A percentile compares a stretch with the other conserved stretches of the same genome.
These are phyloP conservation scores for Hypoxylon perforatum DNA, from an alignment of 495 filamentous ascomycete genomes.

Conservation along the genomic window DNA sequence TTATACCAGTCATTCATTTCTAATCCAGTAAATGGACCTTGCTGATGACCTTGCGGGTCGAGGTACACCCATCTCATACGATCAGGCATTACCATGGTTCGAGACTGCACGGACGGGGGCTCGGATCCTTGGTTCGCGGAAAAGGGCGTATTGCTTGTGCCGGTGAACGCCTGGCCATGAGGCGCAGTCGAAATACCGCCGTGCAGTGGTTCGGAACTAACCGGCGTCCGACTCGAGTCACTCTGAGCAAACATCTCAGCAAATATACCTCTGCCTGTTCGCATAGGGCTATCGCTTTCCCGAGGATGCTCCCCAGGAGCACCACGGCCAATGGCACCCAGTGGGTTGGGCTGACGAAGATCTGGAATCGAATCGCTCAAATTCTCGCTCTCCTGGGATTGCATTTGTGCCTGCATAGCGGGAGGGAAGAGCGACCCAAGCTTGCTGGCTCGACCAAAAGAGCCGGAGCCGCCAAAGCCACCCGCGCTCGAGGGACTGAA, in stretches of 20 bases:
- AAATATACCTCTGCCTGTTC: constrained; percentile 65
- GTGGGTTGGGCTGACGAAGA: constrained; percentile 59
- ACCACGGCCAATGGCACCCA: constrained; percentile 66
- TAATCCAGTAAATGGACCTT: constrained; percentile 93
- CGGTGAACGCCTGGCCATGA: constrained; percentile 50
- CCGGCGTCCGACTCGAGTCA: constrained; percentile 51
- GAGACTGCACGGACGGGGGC: constrained; percentile 76
- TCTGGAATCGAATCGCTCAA: constrained; percentile 63
- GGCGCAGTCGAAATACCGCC: constrained; percentile 46
- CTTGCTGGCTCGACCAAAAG: constrained; percentile 80
- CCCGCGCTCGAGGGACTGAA: constrained; percentile 58
- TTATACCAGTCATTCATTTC: constrained; percentile 99
- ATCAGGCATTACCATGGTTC: constrained; percentile 99
- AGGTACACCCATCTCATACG: constrained; percentile 98
- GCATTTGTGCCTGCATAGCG: constrained; percentile 90
- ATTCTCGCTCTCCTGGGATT: constrained; percentile 67
- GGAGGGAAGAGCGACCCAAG: constrained; percentile 86
- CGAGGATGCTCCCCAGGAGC: constrained; percentile 59
- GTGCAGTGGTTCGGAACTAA: constrained; percentile 47
- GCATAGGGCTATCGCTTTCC: constrained; percentile 73
- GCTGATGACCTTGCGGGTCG: constrained; percentile 89
- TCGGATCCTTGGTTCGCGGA: constrained; percentile 54
- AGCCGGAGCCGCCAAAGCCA: constrained; percentile 64
- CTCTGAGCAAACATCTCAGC: constrained; percentile 62
- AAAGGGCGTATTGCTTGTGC: constrained; percentile 44